phyloP scores from a whole-genome alignment of 768 basidiomycete species.

The Paxillus involutus region DNA sequence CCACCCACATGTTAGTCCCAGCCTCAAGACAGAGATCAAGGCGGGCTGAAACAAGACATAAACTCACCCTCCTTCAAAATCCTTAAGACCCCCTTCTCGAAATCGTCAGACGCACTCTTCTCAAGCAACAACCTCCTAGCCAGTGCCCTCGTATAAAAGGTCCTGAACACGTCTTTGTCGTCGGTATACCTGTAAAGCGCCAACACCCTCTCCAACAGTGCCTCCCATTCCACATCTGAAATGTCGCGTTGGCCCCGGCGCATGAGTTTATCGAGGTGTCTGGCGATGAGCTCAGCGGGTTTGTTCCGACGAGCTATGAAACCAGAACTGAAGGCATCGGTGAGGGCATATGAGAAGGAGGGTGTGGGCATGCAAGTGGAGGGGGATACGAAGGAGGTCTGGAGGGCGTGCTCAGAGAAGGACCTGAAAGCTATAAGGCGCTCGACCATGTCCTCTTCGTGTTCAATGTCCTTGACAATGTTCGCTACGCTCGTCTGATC shows the following conservation, averaged over 20 bases:
- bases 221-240: slow-evolving; percentile 62
- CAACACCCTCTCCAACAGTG: slow-evolving; percentile 63
- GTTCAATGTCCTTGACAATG: slow-evolving; percentile 63
- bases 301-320: slow-evolving; percentile 78
- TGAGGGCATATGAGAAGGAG: slow-evolving; percentile 65
- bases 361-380: slow-evolving; percentile 41
- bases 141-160: slow-evolving; percentile 85
- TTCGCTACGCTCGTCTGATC: slow-evolving; percentile 51
- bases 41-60: not conserved
- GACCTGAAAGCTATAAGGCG: slow-evolving; percentile 68
- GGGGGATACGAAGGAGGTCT: slow-evolving; percentile 48
- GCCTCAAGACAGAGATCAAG: not conserved
- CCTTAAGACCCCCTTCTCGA: slow-evolving; percentile 81
- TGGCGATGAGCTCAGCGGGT: slow-evolving; percentile 92
- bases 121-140: slow-evolving; percentile 87
- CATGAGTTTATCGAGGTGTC: slow-evolving; percentile 85
- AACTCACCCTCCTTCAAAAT: slow-evolving; percentile 79
- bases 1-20: slow-evolving; percentile 10
- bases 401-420: slow-evolving; percentile 51
- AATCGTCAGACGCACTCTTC: slow-evolving; percentile 82
- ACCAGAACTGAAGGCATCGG: slow-evolving; percentile 69
- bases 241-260: slow-evolving; percentile 77
- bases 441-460: slow-evolving; percentile 79
- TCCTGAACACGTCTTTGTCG: slow-evolving; percentile 92
- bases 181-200: slow-evolving; percentile 83